Evolutionary conservation across 768 basidiomycete genomes (phyloP).

Genomic region (Leccinum imitatum): DNA sequence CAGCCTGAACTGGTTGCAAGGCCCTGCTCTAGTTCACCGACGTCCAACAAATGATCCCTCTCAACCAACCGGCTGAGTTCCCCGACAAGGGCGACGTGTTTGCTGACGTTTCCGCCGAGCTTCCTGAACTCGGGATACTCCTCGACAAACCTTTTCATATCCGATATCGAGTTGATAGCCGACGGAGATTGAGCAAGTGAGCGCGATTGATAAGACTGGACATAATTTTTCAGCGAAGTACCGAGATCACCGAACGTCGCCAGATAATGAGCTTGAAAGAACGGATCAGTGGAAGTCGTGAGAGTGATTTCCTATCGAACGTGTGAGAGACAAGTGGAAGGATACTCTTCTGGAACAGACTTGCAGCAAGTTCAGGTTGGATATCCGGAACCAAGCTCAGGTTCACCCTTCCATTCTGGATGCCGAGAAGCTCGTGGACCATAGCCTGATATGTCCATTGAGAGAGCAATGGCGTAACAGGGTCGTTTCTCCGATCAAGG

Average conservation of each 20-base stretch:
- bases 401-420: conserved; percentile 92
- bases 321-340: conserved; percentile 13
- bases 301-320: conserved; percentile 82
- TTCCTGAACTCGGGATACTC: conserved; percentile 98
- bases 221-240: conserved; percentile 86
- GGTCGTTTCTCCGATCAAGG: conserved; percentile 94
- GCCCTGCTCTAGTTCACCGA: conserved; percentile 96
- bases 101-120: conserved; percentile 96
- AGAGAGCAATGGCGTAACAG: conserved; percentile 91
- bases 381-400: conserved; percentile 83
- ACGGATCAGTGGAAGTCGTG: conserved; percentile 87
- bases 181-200: conserved; percentile 75
- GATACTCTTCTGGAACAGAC: conserved; percentile 23
- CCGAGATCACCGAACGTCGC: conserved; percentile 97
- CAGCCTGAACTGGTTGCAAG: conserved; percentile 89
- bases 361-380: conserved; percentile 77
- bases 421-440: conserved; percentile 95
- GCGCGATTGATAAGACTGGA: conserved; percentile 86
- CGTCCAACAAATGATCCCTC: conserved; percentile 79
- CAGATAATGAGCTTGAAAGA: conserved; percentile 88
- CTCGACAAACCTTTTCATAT: conserved; percentile 98
- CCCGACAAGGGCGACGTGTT: conserved; percentile 96
- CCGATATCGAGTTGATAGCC: conserved; percentile 87
- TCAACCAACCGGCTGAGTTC: conserved; percentile 91
- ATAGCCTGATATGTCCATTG: conserved; percentile 99